Evolutionary conservation across 176 grass and related monocot genomes (phyloP).

Genomic region (Dendrocalamus sinicus): DNA sequence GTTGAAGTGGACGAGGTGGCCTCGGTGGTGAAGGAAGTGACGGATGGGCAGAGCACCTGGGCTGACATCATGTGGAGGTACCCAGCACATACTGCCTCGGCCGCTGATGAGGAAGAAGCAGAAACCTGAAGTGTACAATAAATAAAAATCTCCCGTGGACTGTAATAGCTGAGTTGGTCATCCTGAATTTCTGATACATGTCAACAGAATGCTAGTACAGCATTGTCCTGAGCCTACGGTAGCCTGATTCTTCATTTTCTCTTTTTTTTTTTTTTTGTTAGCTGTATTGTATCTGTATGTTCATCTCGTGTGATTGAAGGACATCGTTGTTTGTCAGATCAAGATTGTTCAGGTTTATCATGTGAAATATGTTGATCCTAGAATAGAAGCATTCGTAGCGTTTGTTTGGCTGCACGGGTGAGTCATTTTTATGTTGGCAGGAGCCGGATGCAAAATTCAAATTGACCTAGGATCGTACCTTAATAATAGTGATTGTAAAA

Average conservation of each 20-base stretch:
- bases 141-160: background rate
- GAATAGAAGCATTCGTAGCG: no score
- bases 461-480: no score
- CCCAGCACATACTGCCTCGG: conserved; percentile 49
- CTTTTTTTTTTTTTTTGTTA: background rate
- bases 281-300: background rate
- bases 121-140: conserved; percentile 40
- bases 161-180: background rate
- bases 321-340: background rate
- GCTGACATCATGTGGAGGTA: conserved; percentile 89
- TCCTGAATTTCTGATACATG: background rate
- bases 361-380: background rate
- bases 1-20: conserved; percentile 76
- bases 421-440: no score
- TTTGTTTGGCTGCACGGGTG: no score
- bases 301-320: background rate
- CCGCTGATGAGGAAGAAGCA: conserved; percentile 51
- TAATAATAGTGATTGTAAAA: no score
- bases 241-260: background rate
- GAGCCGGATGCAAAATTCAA: no score
- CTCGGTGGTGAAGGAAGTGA: conserved; percentile 71
- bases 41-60: conserved; percentile 81
- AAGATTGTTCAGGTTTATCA: background rate
- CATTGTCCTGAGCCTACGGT: background rate
- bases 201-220: conserved; percentile 18